These are phyloP conservation scores for Vanrija sp. DNA, from an alignment of 1,284 basidiomycete genomes.

Conservation along the genomic window DNA sequence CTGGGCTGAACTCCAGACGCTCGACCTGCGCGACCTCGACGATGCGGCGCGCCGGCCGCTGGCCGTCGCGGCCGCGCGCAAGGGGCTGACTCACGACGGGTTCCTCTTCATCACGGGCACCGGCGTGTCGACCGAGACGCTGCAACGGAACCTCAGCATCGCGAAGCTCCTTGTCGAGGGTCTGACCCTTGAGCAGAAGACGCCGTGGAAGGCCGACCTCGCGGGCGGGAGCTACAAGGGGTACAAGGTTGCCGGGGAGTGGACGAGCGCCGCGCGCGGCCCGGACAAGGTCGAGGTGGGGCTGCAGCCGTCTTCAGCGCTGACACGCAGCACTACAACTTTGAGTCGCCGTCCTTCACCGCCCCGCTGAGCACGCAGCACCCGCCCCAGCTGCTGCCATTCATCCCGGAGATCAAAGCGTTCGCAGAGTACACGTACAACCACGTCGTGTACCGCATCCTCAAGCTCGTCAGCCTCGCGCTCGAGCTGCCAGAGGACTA, in stretches of 20 bases:
- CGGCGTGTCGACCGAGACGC: constrained; percentile 15
- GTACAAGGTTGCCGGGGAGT: constrained; percentile 47
- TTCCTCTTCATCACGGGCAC: constrained; percentile 21
- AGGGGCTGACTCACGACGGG: constrained; percentile 19
- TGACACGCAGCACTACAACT: constrained; percentile 41
- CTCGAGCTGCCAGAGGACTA: constrained; percentile 45
- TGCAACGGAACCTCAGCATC: constrained; percentile 20
- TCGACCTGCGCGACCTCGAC: constrained; percentile 22
- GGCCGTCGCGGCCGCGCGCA: constrained; percentile 5
- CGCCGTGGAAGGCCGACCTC: no score
- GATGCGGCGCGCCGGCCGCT: constrained; percentile 2
- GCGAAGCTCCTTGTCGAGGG: constrained; percentile 51
- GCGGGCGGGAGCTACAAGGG: constrained; percentile 16
- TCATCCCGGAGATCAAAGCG: constrained; percentile 37
- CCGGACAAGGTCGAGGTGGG: constrained; percentile 43
- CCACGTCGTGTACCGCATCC: constrained; percentile 44
- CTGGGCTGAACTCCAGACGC: constrained; percentile 20
- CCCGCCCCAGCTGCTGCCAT: constrained; percentile 17
- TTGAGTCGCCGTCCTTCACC: constrained; percentile 39
- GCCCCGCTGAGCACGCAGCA: constrained; percentile 3
- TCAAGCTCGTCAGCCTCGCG: constrained; percentile 40
- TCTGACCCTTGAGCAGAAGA: constrained; percentile 70
- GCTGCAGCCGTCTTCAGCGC: no score
- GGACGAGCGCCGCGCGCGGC: constrained; percentile 40
- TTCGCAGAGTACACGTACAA: constrained; percentile 46